Conservation (phyloP, 345 rosid species). For the Sonneratia alba region DNA sequence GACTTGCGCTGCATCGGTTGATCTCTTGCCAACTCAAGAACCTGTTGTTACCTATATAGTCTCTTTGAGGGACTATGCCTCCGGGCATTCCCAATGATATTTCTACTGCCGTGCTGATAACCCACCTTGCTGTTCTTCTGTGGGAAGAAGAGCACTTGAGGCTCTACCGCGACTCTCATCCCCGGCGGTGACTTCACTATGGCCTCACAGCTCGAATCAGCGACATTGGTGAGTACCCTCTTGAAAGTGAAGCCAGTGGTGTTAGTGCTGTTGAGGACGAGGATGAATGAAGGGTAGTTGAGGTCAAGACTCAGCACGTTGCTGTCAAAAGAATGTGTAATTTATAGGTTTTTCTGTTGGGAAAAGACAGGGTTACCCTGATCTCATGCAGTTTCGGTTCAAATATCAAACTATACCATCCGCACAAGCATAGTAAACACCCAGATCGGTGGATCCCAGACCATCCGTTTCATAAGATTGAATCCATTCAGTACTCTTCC, state of each 20-base stretch:
- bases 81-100: conserved; percentile 16
- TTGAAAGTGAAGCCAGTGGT: conserved; percentile 27
- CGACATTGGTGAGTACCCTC: conserved; percentile 33
- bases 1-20: no score
- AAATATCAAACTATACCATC: not conserved
- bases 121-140: conserved; percentile 23
- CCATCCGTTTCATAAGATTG: not conserved
- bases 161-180: conserved; percentile 25
- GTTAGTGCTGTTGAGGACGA: conserved; percentile 37
- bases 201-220: conserved; percentile 18
- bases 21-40: conserved; percentile 36
- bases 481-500: no score
- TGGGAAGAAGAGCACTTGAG: conserved; percentile 18
- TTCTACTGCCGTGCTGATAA: conserved; percentile 28
- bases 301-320: conserved; percentile 23
- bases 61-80: conserved; percentile 15
- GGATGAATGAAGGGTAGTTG: conserved; percentile 43
- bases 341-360: not conserved
- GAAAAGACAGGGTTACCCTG: not conserved
- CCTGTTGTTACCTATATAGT: conserved; percentile 36
- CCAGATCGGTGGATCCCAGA: not conserved
- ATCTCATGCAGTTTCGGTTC: not conserved
- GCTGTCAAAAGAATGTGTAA: conserved; percentile 2
- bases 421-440: no score
- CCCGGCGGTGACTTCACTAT: conserved; percentile 19